Percentiles rank a stretch among this genome's conserved stretches.
Evolutionary conservation across 2,329 filamentous ascomycete species (phyloP).

Genomic region (Cyphellophora europaea): DNA sequence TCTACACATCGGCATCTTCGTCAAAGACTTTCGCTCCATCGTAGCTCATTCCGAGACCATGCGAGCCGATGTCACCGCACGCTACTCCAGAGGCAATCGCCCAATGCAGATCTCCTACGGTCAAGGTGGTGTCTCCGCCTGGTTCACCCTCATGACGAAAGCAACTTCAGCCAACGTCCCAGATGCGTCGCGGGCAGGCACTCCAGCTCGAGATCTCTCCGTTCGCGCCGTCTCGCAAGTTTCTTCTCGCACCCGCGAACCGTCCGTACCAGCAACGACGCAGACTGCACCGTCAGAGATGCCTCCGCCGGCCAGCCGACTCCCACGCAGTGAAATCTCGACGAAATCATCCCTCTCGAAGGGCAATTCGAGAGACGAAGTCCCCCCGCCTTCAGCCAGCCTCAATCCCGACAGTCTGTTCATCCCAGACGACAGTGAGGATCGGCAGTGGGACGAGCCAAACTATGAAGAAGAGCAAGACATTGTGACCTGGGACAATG

Average conservation of each 20-base stretch:
- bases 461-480: slow-evolving; percentile 43
- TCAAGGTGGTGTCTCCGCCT: slow-evolving; percentile 44
- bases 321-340: neutral
- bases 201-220: slow-evolving; percentile 28
- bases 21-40: slow-evolving; percentile 58
- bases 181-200: slow-evolving; percentile 23
- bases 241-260: slow-evolving; percentile 8
- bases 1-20: slow-evolving; percentile 52
- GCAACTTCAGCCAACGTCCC: slow-evolving; percentile 41
- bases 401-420: slow-evolving; percentile 51
- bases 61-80: slow-evolving; percentile 44
- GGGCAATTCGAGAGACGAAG: slow-evolving; percentile 12
- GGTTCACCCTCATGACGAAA: slow-evolving; percentile 58
- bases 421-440: slow-evolving; percentile 47
- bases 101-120: slow-evolving; percentile 54
- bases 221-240: slow-evolving; percentile 28
- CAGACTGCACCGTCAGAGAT: slow-evolving; percentile 9
- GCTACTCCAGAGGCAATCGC: slow-evolving; percentile 50
- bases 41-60: slow-evolving; percentile 53
- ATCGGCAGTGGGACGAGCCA: slow-evolving; percentile 49
- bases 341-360: slow-evolving; percentile 14
- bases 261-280: slow-evolving; percentile 2
- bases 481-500: slow-evolving; percentile 37
- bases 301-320: slow-evolving; percentile 17
- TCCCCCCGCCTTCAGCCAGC: slow-evolving; percentile 30